A percentile compares a stretch with the other conserved stretches of the same genome.
Evolutionary conservation across 1,284 basidiomycete species (phyloP).

Genomic region (Sphagnurus paluster): DNA sequence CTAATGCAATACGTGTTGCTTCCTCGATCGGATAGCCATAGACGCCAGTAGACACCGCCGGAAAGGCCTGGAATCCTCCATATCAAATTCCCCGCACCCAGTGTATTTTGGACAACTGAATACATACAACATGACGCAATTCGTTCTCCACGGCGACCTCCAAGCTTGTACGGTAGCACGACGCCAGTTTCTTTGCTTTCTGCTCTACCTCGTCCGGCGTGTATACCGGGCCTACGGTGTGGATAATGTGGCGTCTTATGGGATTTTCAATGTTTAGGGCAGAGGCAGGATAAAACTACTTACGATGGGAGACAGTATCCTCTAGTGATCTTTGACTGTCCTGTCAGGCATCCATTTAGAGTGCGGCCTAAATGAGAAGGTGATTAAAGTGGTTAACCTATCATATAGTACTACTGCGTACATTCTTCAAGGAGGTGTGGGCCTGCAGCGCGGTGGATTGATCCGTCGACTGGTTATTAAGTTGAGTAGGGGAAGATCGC

Average conservation of each 20-base stretch:
- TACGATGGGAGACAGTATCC: constrained; percentile 74
- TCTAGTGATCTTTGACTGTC: constrained; percentile 81
- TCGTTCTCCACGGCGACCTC: constrained; percentile 61
- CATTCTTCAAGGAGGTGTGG: constrained; percentile 73
- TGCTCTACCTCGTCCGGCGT: constrained; percentile 37
- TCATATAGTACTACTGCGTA: constrained; percentile 27
- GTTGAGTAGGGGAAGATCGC: constrained; percentile 3
- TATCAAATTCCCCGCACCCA: too few species aligned
- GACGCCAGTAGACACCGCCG: constrained; percentile 78
- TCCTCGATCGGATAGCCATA: constrained; percentile 77
- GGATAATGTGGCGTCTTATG: constrained; percentile 73
- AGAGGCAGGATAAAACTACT: constrained; percentile 23
- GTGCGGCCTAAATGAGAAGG: constrained; percentile 46
- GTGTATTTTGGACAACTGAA: too few species aligned
- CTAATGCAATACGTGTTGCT: constrained; percentile 71
- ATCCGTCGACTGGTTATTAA: constrained; percentile 67
- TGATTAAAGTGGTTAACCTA: background rate
- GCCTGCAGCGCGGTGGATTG: constrained; percentile 87
- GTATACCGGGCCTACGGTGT: constrained; percentile 90
- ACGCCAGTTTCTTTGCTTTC: constrained; percentile 59
- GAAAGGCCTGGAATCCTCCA: constrained; percentile 82
- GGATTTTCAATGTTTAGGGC: background rate
- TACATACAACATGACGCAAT: constrained; percentile 66
- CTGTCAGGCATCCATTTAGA: constrained; percentile 79
- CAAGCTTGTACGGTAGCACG: constrained; percentile 74